Conservation (phyloP, 495 filamentous ascomycete species). For the Aspergillus saccharolyticus region DNA sequence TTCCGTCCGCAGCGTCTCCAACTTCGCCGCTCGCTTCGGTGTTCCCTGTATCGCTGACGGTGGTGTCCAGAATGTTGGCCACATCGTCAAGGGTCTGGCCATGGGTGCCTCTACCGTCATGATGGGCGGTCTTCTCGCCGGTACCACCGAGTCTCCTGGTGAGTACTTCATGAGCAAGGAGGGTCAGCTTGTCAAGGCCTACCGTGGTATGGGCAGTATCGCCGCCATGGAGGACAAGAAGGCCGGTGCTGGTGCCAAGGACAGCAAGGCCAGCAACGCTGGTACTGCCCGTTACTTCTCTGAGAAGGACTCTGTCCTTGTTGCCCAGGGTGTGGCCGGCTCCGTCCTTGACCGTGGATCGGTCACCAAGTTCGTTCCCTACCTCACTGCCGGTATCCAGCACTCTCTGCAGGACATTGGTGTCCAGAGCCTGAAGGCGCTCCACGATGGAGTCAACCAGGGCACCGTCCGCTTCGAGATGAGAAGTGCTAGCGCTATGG, state of each 20-base stretch:
- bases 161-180: slow-evolving; percentile 94
- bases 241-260: slow-evolving; percentile 59
- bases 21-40: slow-evolving; percentile 87
- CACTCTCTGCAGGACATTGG: slow-evolving; percentile 97
- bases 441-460: slow-evolving; percentile 70
- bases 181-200: slow-evolving; percentile 97
- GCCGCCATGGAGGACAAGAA: slow-evolving; percentile 99
- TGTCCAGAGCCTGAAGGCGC: slow-evolving; percentile 64
- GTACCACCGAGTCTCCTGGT: slow-evolving; percentile 95
- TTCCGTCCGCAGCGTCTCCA: slow-evolving; percentile 80
- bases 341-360: slow-evolving; percentile 70
- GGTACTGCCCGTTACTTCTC: slow-evolving; percentile 98
- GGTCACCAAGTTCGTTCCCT: slow-evolving; percentile 90
- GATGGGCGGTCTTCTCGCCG: slow-evolving; percentile 97
- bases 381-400: slow-evolving; percentile 90
- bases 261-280: slow-evolving; percentile 84
- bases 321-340: slow-evolving; percentile 93
- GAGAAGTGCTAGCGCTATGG: slow-evolving; percentile 85
- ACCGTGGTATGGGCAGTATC: slow-evolving; percentile 97
- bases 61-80: slow-evolving; percentile 96
- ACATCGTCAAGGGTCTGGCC: slow-evolving; percentile 97
- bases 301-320: slow-evolving; percentile 87
- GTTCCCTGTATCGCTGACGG: slow-evolving; percentile 98
- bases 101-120: slow-evolving; percentile 94
- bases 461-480: slow-evolving; percentile 89